Percentiles rank a stretch among this genome's conserved stretches.
phyloP scores from a whole-genome alignment of 116 monocot species.

The Posidonia oceanica region DNA sequence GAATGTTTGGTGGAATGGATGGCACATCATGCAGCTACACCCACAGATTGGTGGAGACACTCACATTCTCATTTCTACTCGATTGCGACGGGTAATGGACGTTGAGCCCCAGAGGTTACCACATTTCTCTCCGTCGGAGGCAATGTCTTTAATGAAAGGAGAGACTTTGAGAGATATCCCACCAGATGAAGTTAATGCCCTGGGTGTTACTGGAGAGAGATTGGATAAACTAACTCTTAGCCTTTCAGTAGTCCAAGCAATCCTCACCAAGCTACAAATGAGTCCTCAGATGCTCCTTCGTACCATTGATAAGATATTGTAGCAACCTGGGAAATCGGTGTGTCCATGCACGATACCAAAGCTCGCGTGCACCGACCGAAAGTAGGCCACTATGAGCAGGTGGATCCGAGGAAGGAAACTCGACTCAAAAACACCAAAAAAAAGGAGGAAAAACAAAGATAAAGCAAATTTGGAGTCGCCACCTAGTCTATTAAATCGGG shows the following conservation, averaged over 20 bases:
- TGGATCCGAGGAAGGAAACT: too few relatives aligned
- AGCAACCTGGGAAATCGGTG: too few relatives aligned
- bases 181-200: slow-evolving; percentile 25
- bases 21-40: slow-evolving; percentile 38
- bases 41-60: slow-evolving; percentile 32
- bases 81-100: slow-evolving; percentile 25
- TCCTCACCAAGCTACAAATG: slow-evolving; percentile 30
- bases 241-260: slow-evolving; percentile 31
- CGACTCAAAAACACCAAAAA: too few relatives aligned
- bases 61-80: slow-evolving; percentile 64
- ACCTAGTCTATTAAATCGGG: too few relatives aligned
- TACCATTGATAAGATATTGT: slow-evolving; percentile 18
- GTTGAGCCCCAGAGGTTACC: slow-evolving; percentile 23
- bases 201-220: slow-evolving; percentile 45
- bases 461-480: too few relatives aligned
- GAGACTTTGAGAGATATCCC: neutral
- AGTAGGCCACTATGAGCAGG: too few relatives aligned
- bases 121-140: slow-evolving; percentile 30
- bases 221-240: slow-evolving; percentile 32
- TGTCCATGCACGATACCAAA: too few relatives aligned
- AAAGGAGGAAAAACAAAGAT: too few relatives aligned
- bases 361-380: too few relatives aligned
- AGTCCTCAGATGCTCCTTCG: slow-evolving; percentile 34
- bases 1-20: slow-evolving; percentile 64
- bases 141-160: slow-evolving; percentile 40